Evolutionary conservation across 2,329 filamentous ascomycete species (phyloP), one percentile per base, ranked within the genome.

Genomic region (Beauveria rudraprayagi): DNA sequence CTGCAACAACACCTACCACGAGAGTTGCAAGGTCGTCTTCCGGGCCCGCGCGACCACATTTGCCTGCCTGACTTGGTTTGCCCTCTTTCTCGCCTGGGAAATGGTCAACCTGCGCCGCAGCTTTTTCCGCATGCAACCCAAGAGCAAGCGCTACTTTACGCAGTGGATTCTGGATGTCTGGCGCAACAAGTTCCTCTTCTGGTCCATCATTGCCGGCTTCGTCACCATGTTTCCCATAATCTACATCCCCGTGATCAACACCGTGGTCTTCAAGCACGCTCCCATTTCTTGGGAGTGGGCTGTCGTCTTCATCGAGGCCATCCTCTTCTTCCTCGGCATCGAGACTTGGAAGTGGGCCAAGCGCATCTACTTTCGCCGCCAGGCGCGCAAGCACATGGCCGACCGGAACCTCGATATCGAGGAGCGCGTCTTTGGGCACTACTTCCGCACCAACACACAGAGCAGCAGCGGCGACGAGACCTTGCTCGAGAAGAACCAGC

Each of bases 1-100:
- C 63, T 89, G 87, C 71, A 89, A 89, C 73, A 77, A 81, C 48
- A 65, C 67, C 0, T 85, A 84, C 68, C 77, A 72, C 14, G 67
- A 73, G 0, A 70, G 70, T 7, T 89, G 86, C 69, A 78, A 82
- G 46, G 78, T 80, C 0, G 83, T 88, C 5, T 89, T 86, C 78
- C 83, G 85, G 17, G 88, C 87, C 1, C 85, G 88, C 7, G 86
- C 86, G 0, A 89, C 88, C 1, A 87, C 84, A 6, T 91, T 91
- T 69, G 86, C 86, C 19, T 87, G 83, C 64, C 76, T 91, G 60
- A 90, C 88, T 1, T 91, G 87, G 87, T 87, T 86, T 62, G 86
- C 87, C 0, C 80, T 90, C 26, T 89, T 91, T 76, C 79, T 90
- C 10, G 88, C 88, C 0, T 91, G 88, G 88, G 87, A 91, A 68